Evolutionary conservation across 2,329 filamentous ascomycete species (phyloP), one percentile per base, ranked within the genome.

Genomic region (Verticillium albo-atrum): DNA sequence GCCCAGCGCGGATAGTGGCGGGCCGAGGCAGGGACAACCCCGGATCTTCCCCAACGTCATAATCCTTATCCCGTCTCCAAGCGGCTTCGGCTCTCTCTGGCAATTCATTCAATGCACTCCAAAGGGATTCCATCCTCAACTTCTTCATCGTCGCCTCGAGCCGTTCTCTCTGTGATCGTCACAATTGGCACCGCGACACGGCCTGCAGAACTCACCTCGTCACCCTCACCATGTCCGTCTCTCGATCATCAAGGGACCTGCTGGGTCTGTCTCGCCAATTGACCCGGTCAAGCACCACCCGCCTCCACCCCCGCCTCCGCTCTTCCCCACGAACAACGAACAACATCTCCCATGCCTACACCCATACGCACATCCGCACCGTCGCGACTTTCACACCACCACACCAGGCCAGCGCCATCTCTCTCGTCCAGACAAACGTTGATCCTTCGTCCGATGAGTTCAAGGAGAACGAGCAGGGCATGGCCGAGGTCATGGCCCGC

Each of bases 371-470:
- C 9, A 61, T 64, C 67, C 73, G 75, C 60, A 68, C 77, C 58
- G 81, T 90, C 66, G 89, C 93, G 61, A 92, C 85, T 51, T 93
- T 96, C 74, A 91, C 89, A 9, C 85, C 92, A 62, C 85, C 88
- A 2, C 87, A 92, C 73, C 92, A 97, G 77, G 91, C 92, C 35
- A 85, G 85, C 63, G 89, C 92, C 58, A 88, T 97, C 63, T 97
- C 93, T 6, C 82, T 91, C 51, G 79, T 98, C 34, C 89, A 87
- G 62, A 91, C 86, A 37, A 78, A 82, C 52, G 84, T 97, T 66
- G 94, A 98, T 73, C 82, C 88, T 3, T 85, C 85, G 4, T 93
- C 91, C 5, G 78, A 87, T 30, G 89, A 91, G 67, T 98, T 90
- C 80, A 85, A 84, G 68, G 89, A 96, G 68, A 98, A 98, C 78